These are phyloP conservation scores for Scheffersomyces lignosus DNA, from an alignment of 805 yeast species.

Conservation along the genomic window DNA sequence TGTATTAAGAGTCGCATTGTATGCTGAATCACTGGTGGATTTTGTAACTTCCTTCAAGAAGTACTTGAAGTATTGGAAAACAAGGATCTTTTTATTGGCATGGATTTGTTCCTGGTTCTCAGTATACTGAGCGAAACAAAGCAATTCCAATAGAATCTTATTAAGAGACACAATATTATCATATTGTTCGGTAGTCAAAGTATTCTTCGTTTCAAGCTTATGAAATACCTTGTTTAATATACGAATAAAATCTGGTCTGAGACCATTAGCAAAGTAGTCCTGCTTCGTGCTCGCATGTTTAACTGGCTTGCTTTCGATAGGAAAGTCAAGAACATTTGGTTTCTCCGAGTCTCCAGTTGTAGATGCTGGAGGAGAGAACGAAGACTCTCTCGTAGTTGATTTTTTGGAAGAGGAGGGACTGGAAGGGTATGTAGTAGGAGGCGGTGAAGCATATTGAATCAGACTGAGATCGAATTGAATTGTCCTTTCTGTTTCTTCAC, in stretches of 20 bases:
- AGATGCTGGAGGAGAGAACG: constrained; percentile 13
- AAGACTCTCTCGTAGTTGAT: constrained; percentile 19
- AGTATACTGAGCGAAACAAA: constrained; percentile 20
- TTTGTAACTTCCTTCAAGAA: constrained; percentile 37
- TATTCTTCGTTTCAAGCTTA: constrained; percentile 33
- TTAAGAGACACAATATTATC: constrained; percentile 22
- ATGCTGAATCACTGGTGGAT: constrained; percentile 1
- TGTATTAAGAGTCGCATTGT: background rate
- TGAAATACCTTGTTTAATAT: constrained; percentile 17
- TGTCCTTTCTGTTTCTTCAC: constrained; percentile 9
- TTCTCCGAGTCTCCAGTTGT: background rate
- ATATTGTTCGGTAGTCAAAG: constrained; percentile 32
- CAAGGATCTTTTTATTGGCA: constrained; percentile 25
- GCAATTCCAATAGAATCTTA: constrained; percentile 14
- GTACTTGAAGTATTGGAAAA: constrained; percentile 41
- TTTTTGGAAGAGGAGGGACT: constrained; percentile 11
- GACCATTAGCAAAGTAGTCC: background rate
- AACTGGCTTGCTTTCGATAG: background rate
- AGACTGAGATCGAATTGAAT: constrained; percentile 40
- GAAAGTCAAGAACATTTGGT: background rate
- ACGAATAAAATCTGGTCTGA: constrained; percentile 16
- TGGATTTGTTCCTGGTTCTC: constrained; percentile 15
- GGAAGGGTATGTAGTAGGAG: constrained; percentile 9
- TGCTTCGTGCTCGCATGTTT: too few relatives aligned
- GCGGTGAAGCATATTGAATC: constrained; percentile 16